Conservation (phyloP, 176 grass and related monocot species). For the Oryza meyeriana region DNA sequence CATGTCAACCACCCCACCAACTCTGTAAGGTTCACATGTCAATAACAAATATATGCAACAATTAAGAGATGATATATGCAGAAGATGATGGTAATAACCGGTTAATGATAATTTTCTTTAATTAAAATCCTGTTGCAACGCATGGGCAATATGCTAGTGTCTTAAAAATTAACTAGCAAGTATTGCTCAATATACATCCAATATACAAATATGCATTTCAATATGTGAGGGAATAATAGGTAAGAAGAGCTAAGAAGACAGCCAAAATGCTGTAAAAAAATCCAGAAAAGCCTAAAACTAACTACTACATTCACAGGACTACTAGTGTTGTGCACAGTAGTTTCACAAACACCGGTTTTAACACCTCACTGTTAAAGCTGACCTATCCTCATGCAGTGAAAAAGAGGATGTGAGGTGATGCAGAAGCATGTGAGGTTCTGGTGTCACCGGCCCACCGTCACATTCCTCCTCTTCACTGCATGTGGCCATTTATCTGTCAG, state of each 20-base stretch:
- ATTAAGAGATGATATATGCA: too few relatives aligned
- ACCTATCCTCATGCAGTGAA: neutral
- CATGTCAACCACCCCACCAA: too few relatives aligned
- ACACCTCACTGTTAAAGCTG: neutral
- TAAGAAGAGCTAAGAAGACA: slow-evolving; percentile 18
- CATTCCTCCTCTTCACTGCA: neutral
- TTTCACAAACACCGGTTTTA: neutral
- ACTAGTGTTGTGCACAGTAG: neutral
- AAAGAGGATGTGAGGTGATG: neutral
- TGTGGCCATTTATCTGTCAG: neutral
- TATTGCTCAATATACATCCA: slow-evolving; percentile 5
- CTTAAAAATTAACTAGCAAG: neutral
- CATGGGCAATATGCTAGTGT: too few relatives aligned
- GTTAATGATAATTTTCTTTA: too few relatives aligned
- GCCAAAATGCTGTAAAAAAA: neutral
- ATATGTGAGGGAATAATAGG: neutral
- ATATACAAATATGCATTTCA: slow-evolving; percentile 4
- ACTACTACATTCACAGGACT: neutral
- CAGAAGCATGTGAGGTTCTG: neutral
- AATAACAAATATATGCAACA: too few relatives aligned
- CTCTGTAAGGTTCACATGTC: too few relatives aligned
- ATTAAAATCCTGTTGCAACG: too few relatives aligned
- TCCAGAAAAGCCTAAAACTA: slow-evolving; percentile 11
- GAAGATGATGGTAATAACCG: too few relatives aligned
- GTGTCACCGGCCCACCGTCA: neutral